phyloP scores from a whole-genome alignment of 495 filamentous ascomycete species.

The Neurospora sp. region DNA sequence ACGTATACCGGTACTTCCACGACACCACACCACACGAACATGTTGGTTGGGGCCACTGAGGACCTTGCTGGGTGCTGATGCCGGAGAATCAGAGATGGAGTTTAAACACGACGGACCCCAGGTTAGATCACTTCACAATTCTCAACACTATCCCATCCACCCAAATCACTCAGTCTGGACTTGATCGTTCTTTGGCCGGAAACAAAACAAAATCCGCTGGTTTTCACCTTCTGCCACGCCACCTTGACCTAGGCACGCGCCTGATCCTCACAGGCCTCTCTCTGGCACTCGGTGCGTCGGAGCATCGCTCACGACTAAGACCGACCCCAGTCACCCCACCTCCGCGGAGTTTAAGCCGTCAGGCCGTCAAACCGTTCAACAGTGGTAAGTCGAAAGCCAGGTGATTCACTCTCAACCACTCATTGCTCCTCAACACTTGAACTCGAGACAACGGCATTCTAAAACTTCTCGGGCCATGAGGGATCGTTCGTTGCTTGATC shows the following conservation, averaged over 20 bases:
- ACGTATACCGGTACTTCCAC: background rate
- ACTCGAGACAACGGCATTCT: conserved; percentile 5
- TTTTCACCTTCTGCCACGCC: conserved; percentile 8
- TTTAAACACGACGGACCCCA: background rate
- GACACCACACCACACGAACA: background rate
- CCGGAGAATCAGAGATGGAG: background rate
- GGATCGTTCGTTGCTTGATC: background rate
- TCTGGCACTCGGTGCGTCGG: background rate
- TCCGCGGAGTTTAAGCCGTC: background rate
- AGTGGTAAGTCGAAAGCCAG: conserved; percentile 2
- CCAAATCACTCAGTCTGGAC: background rate
- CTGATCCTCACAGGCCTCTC: conserved; percentile 6
- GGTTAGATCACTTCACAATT: background rate
- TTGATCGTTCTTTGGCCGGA: conserved; percentile 6
- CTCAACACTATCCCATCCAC: background rate
- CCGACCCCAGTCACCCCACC: background rate
- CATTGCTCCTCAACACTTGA: conserved; percentile 6
- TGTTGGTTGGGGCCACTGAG: background rate
- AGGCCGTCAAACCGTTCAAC: background rate
- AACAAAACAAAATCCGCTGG: conserved; percentile 13
- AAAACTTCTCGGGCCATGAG: background rate
- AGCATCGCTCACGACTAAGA: background rate
- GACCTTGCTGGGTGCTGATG: background rate
- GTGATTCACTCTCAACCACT: conserved; percentile 15
- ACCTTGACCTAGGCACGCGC: conserved; percentile 19